These are phyloP conservation scores for Apostasia shenzhenica DNA, from an alignment of 106 monocot genomes.

Conservation along the genomic window DNA sequence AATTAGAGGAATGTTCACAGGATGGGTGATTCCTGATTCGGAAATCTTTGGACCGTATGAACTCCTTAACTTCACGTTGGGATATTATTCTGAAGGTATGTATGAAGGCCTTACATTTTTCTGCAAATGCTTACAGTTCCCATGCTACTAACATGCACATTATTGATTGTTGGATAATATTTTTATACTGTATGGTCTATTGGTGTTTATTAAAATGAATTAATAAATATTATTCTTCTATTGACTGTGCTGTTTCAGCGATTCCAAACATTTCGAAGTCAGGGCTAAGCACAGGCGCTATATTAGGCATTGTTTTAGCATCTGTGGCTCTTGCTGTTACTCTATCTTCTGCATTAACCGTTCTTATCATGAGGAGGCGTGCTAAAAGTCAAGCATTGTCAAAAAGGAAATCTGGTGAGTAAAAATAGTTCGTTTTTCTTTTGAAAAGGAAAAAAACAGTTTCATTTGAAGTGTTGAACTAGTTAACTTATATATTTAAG, in stretches of 20 bases:
- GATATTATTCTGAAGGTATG: conserved; percentile 58
- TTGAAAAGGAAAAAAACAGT: too few relatives aligned
- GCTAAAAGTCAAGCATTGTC: conserved; percentile 20
- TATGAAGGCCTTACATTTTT: background rate
- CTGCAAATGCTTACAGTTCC: background rate
- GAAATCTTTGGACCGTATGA: conserved; percentile 97
- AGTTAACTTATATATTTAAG: too few relatives aligned
- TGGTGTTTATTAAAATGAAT: background rate
- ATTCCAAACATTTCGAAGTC: conserved; percentile 21
- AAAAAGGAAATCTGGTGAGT: conserved; percentile 60
- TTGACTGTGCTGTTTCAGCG: conserved; percentile 31
- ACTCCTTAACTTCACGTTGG: conserved; percentile 61
- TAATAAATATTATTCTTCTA: background rate
- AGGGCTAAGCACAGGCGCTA: conserved; percentile 45
- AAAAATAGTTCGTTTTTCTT: background rate
- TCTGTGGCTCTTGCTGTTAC: conserved; percentile 48
- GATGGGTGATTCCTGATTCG: conserved; percentile 74
- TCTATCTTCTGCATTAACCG: conserved; percentile 34
- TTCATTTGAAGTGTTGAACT: too few relatives aligned
- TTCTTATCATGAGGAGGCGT: conserved; percentile 53
- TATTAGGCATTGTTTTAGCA: conserved; percentile 69
- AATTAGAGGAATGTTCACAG: conserved; percentile 64
- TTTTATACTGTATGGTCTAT: background rate
- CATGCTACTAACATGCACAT: background rate
- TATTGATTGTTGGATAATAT: background rate